A percentile compares a stretch with the other conserved stretches of the same genome.
Conservation (phyloP, 2,329 filamentous ascomycete genomes). For the Calonectria multiphialidica region DNA sequence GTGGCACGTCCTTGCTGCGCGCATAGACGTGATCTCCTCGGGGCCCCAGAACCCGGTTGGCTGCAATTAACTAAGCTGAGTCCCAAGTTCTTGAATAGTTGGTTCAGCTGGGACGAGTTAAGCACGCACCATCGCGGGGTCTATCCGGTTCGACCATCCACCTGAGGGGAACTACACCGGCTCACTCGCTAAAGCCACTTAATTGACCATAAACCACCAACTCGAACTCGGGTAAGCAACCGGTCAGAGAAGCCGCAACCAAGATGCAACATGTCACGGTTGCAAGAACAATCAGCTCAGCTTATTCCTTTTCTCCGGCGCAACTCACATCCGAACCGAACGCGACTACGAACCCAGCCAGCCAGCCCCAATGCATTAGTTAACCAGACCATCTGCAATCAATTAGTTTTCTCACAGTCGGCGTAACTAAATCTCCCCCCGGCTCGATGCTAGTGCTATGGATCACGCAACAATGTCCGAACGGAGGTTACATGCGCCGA, state of each 20-base stretch:
- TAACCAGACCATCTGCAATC: neutral
- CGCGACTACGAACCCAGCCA: neutral
- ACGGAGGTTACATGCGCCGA: slow-evolving; percentile 8
- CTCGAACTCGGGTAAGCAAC: neutral
- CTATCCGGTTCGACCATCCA: slow-evolving; percentile 4
- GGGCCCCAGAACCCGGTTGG: slow-evolving; percentile 4
- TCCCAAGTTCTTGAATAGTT: neutral
- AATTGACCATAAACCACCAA: neutral
- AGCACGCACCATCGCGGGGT: slow-evolving; percentile 10
- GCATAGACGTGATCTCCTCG: slow-evolving; percentile 13
- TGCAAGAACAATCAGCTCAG: neutral
- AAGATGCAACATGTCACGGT: neutral
- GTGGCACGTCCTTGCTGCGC: slow-evolving; percentile 4
- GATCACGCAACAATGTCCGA: neutral
- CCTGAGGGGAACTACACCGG: slow-evolving; percentile 3
- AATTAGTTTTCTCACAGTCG: neutral
- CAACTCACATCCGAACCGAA: neutral
- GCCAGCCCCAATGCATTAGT: neutral
- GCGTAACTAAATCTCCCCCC: neutral
- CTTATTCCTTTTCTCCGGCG: neutral
- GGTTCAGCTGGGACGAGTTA: neutral
- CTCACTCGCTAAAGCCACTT: neutral
- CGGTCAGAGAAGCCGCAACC: neutral
- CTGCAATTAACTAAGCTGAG: slow-evolving; percentile 2
- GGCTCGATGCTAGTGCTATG: neutral